A percentile compares a stretch with the other conserved stretches of the same genome.
Evolutionary conservation across 2,329 filamentous ascomycete species (phyloP).

Genomic region (Aspergillus ruber): DNA sequence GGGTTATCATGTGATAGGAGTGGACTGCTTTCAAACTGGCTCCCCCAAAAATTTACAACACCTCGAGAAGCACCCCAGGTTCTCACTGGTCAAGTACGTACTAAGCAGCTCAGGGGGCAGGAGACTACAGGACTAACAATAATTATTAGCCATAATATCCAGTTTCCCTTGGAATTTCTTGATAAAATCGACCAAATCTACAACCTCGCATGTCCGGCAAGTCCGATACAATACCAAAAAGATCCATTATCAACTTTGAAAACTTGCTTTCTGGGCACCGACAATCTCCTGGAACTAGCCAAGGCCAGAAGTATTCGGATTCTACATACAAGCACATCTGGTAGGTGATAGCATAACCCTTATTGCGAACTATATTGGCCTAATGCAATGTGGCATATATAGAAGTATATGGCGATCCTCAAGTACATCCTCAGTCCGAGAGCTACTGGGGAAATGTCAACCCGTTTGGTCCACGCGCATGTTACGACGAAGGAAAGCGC

Average conservation of each 20-base stretch:
- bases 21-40: conserved; percentile 10
- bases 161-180: conserved; percentile 3
- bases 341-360: conserved; percentile 7
- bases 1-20: conserved; percentile 9
- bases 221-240: conserved; percentile 24
- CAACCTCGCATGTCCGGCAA: conserved; percentile 27
- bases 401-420: conserved; percentile 27
- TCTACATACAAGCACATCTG: conserved; percentile 25
- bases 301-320: conserved; percentile 22
- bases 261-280: conserved; percentile 25
- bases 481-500: conserved; percentile 40
- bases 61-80: conserved; percentile 4
- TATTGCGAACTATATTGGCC: no score
- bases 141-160: conserved; percentile 7
- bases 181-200: conserved; percentile 27
- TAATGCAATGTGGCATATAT: no score
- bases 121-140: background rate
- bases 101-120: background rate
- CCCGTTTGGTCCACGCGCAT: conserved; percentile 34
- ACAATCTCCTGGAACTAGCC: conserved; percentile 25
- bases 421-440: conserved; percentile 21
- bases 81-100: conserved; percentile 6
- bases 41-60: conserved; percentile 6
- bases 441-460: conserved; percentile 38
- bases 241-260: conserved; percentile 24